Conservation (phyloP, 164 flowering plant species). For the Euptelea pleiosperma region DNA sequence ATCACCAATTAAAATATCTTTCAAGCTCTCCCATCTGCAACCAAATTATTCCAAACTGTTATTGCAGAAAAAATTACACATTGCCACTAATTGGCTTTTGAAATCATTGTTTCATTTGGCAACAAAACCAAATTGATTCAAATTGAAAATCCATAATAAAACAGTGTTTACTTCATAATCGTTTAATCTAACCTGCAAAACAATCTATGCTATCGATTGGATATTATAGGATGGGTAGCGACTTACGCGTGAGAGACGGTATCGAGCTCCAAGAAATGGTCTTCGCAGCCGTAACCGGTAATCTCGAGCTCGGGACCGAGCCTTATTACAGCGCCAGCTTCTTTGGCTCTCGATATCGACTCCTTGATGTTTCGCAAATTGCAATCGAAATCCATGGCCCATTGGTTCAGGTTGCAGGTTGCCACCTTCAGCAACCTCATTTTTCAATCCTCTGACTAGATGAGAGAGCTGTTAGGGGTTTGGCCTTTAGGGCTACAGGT, state of each 20-base stretch:
- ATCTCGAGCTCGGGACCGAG: constrained; percentile 99
- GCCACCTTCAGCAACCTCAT: constrained; percentile 97
- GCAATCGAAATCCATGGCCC: constrained; percentile 97
- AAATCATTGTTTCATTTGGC: background rate
- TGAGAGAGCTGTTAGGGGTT: too few relatives aligned
- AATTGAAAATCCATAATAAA: background rate
- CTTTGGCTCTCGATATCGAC: constrained; percentile 66
- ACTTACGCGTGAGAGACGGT: constrained; percentile 83
- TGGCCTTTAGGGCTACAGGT: too few relatives aligned
- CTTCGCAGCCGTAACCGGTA: constrained; percentile 97
- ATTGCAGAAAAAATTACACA: background rate
- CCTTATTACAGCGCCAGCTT: constrained; percentile 76
- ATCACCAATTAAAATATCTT: constrained; percentile 69
- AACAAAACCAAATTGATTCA: background rate
- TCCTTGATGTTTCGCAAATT: constrained; percentile 80
- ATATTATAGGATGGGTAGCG: too few relatives aligned
- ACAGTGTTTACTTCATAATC: too few relatives aligned
- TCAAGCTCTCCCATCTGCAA: constrained; percentile 94
- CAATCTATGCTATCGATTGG: too few relatives aligned
- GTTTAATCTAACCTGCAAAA: too few relatives aligned
- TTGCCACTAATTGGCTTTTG: background rate
- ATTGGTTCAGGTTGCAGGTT: constrained; percentile 92
- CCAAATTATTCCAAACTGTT: background rate
- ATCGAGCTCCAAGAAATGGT: constrained; percentile 93
- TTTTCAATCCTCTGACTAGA: too few relatives aligned